Evolutionary conservation across 331 rosid genomes (phyloP).

Genomic region (Pyracantha coccinea): DNA sequence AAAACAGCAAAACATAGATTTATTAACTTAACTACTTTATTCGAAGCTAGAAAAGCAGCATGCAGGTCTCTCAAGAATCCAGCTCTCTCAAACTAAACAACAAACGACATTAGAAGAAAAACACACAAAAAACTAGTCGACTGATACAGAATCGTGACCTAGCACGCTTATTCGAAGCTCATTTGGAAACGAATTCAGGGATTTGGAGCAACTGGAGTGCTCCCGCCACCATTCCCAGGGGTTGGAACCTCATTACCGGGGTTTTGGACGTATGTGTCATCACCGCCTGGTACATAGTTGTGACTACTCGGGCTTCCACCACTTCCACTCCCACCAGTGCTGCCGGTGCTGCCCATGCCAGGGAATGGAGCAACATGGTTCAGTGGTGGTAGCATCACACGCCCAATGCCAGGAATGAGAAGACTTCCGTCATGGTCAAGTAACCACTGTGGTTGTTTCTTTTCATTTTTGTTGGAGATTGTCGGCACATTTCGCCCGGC

Average conservation of each 20-base stretch:
- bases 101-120: neutral
- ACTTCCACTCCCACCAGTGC: neutral
- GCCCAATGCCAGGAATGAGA: constrained; percentile 34
- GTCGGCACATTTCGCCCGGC: constrained; percentile 10
- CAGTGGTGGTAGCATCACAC: constrained; percentile 16
- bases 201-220: neutral
- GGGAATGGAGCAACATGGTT: neutral
- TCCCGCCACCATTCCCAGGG: constrained; percentile 8
- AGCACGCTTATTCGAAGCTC: constrained; percentile 2
- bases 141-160: neutral
- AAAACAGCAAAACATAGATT: neutral
- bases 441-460: constrained; percentile 25
- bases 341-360: neutral
- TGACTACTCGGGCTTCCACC: neutral
- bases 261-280: constrained; percentile 30
- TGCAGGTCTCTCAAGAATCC: neutral
- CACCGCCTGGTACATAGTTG: constrained; percentile 25
- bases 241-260: constrained; percentile 28
- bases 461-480: neutral
- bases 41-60: neutral
- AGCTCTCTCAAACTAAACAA: neutral
- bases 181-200: constrained; percentile 1
- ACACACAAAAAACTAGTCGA: neutral
- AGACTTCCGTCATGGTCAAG: constrained; percentile 19
- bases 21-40: neutral